These are phyloP conservation scores for Phialophora tarda DNA, from an alignment of 2,329 filamentous ascomycete genomes.

Conservation along the genomic window DNA sequence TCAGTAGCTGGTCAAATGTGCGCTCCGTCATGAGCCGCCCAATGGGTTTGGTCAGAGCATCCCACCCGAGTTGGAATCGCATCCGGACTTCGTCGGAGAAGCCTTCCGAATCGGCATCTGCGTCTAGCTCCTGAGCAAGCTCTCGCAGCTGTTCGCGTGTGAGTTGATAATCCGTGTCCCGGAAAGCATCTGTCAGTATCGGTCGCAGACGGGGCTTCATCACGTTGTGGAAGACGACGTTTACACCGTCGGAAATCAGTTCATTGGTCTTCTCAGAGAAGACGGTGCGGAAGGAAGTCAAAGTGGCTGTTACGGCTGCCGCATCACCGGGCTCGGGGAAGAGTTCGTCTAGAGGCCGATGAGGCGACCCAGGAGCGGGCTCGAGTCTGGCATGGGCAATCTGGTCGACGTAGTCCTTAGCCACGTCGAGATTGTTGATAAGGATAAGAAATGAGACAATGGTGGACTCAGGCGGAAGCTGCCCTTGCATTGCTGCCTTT, in stretches of 20 bases:
- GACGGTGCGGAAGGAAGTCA: conserved; percentile 65
- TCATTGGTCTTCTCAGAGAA: conserved; percentile 82
- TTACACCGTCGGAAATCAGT: conserved; percentile 80
- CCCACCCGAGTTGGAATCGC: conserved; percentile 85
- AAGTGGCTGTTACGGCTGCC: conserved; percentile 67
- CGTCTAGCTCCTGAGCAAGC: conserved; percentile 43
- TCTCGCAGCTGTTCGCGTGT: conserved; percentile 51
- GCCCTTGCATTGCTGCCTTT: conserved; percentile 75
- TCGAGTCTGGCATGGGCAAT: conserved; percentile 75
- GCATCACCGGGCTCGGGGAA: conserved; percentile 85
- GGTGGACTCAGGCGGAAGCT: conserved; percentile 82
- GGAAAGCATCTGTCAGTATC: conserved; percentile 85
- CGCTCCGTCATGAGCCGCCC: conserved; percentile 79
- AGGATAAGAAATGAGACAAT: conserved; percentile 89
- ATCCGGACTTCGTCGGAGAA: conserved; percentile 71
- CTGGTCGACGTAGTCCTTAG: conserved; percentile 85
- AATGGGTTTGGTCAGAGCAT: conserved; percentile 81
- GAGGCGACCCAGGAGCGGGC: conserved; percentile 50
- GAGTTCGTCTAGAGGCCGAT: conserved; percentile 45
- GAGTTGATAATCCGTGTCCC: conserved; percentile 84
- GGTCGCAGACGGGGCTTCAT: conserved; percentile 83
- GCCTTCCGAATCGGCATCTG: conserved; percentile 39
- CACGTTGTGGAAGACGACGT: conserved; percentile 85
- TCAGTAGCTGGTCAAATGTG: conserved; percentile 77
- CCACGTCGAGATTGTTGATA: conserved; percentile 93